A percentile compares a stretch with the other conserved stretches of the same genome.
Evolutionary conservation across 805 yeast species (phyloP).

Genomic region (Yarrowia divulgata): DNA sequence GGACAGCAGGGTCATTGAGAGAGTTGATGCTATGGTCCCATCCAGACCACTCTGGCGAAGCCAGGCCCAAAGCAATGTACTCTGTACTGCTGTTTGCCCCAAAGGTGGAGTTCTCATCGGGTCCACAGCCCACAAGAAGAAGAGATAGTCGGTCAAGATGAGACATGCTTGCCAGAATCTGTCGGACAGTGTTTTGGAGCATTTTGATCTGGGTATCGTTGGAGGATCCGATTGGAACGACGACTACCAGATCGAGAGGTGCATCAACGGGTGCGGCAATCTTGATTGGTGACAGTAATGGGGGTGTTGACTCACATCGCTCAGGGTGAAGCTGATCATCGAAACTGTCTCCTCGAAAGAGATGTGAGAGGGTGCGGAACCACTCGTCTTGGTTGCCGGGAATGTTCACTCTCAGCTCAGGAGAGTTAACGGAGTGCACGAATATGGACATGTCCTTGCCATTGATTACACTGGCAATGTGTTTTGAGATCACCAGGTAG

Average conservation of each 20-base stretch:
- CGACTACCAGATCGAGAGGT: constrained; percentile 17
- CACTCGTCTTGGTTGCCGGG: constrained; percentile 19
- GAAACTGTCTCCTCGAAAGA: neutral
- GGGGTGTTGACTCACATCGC: neutral
- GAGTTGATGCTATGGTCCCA: constrained; percentile 31
- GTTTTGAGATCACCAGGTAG: constrained; percentile 20
- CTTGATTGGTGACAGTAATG: neutral
- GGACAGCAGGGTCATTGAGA: constrained; percentile 13
- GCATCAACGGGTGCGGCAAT: constrained; percentile 4
- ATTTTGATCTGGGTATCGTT: constrained; percentile 3
- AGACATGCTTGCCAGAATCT: constrained; percentile 5
- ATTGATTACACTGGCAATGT: constrained; percentile 3
- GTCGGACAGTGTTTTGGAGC: constrained; percentile 12
- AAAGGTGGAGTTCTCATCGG: neutral
- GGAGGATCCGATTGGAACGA: constrained; percentile 12
- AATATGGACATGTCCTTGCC: constrained; percentile 10
- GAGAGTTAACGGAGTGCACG: constrained; percentile 13
- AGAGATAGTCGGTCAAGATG: constrained; percentile 22
- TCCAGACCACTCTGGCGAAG: constrained; percentile 24
- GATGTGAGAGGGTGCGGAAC: constrained; percentile 1
- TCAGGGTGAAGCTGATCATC: neutral
- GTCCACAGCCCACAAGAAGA: constrained; percentile 22
- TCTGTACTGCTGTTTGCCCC: constrained; percentile 5
- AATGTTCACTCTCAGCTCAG: constrained; percentile 7
- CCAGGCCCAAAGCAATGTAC: constrained; percentile 24